phyloP scores from a whole-genome alignment of 768 basidiomycete genomes.

The Boletus rubroflammeus region DNA sequence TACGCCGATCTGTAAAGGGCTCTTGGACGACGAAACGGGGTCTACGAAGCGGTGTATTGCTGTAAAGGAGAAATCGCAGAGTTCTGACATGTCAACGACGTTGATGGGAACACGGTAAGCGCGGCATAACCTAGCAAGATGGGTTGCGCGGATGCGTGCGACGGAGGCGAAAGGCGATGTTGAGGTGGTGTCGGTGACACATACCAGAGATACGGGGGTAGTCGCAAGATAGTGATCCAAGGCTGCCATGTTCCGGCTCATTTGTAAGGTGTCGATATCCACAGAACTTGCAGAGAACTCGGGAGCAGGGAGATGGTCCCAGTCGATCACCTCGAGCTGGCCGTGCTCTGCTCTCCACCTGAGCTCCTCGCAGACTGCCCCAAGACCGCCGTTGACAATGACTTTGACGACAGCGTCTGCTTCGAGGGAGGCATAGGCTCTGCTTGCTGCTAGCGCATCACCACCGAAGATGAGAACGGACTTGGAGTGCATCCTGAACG shows the following conservation, averaged over 20 bases:
- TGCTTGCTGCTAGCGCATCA: conserved; percentile 75
- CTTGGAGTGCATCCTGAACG: conserved; percentile 58
- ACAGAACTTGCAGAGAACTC: conserved; percentile 24
- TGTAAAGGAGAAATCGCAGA: conserved; percentile 89
- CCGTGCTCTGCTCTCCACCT: conserved; percentile 53
- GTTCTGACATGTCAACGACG: conserved; percentile 77
- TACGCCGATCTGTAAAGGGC: conserved; percentile 70
- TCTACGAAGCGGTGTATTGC: conserved; percentile 79
- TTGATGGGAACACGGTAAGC: conserved; percentile 70
- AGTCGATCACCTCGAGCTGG: conserved; percentile 59
- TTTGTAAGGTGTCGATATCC: not conserved
- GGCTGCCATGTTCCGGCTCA: conserved; percentile 39
- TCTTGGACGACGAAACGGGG: conserved; percentile 39
- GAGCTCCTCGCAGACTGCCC: conserved; percentile 65
- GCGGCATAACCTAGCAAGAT: conserved; percentile 54
- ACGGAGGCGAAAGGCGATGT: conserved; percentile 35
- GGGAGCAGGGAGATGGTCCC: conserved; percentile 40
- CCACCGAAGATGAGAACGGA: conserved; percentile 73
- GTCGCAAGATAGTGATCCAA: conserved; percentile 46
- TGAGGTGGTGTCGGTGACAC: conserved; percentile 77
- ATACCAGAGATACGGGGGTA: conserved; percentile 50
- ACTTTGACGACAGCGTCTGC: conserved; percentile 71
- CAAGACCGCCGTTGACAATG: conserved; percentile 48
- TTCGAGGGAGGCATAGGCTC: conserved; percentile 79
- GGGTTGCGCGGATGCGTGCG: conserved; percentile 47